A percentile compares a stretch with the other conserved stretches of the same genome.
phyloP scores from a whole-genome alignment of 2,329 filamentous ascomycete genomes.

The Phialophora tarda region DNA sequence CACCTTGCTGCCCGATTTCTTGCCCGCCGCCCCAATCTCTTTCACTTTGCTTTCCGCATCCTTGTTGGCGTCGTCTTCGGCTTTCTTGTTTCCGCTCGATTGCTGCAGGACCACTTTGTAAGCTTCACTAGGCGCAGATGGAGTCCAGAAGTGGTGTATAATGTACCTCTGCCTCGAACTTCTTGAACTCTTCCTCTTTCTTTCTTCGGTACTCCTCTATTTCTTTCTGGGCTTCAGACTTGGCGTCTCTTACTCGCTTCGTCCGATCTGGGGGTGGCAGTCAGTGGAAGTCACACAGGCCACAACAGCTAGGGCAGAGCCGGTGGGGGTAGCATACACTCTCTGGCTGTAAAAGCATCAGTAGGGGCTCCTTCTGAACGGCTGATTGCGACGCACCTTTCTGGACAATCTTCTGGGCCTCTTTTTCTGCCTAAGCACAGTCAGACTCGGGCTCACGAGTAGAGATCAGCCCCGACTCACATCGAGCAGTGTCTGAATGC shows the following conservation, averaged over 20 bases:
- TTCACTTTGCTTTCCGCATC: conserved; percentile 81
- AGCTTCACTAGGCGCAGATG: background rate
- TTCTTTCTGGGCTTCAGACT: conserved; percentile 95
- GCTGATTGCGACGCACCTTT: conserved; percentile 66
- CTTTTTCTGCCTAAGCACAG: conserved; percentile 79
- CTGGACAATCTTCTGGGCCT: conserved; percentile 98
- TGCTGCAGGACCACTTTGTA: conserved; percentile 64
- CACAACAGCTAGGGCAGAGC: conserved; percentile 7
- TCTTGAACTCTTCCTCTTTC: conserved; percentile 95
- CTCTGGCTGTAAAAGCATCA: conserved; percentile 67
- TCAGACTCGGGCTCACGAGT: conserved; percentile 29
- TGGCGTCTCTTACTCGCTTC: conserved; percentile 95
- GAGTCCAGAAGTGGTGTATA: background rate
- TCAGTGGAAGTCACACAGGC: background rate
- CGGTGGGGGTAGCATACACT: conserved; percentile 68
- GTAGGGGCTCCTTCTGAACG: background rate
- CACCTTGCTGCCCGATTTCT: conserved; percentile 78
- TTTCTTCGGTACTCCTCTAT: conserved; percentile 88
- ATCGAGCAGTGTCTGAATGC: conserved; percentile 98
- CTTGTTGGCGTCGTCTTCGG: conserved; percentile 77
- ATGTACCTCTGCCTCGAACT: conserved; percentile 79
- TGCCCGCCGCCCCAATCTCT: conserved; percentile 79
- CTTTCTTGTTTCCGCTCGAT: conserved; percentile 84
- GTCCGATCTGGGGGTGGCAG: conserved; percentile 73
- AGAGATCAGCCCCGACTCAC: conserved; percentile 61